Conservation (phyloP, 495 filamentous ascomycete genomes). For the Chlorociboria aeruginascens region DNA sequence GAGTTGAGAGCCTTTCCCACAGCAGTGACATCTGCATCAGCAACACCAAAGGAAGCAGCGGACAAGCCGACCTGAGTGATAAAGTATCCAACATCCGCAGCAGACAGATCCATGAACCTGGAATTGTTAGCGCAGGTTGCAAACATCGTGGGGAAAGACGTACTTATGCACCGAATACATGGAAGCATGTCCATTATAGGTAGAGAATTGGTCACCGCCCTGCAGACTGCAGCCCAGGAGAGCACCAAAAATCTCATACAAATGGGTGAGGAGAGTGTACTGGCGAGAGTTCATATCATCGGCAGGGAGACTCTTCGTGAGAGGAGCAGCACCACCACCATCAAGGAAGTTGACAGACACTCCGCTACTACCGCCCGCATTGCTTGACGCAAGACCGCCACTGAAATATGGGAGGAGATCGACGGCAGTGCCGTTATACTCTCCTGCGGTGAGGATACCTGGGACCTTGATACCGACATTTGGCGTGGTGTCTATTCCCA, state of each 20-base stretch:
- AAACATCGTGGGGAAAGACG: not conserved
- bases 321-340: constrained; percentile 36
- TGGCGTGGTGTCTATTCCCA: constrained; percentile 28
- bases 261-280: constrained; percentile 41
- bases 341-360: constrained; percentile 42
- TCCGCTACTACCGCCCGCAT: constrained; percentile 25
- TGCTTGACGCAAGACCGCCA: constrained; percentile 34
- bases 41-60: constrained; percentile 40
- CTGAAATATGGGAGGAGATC: constrained; percentile 42
- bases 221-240: constrained; percentile 37
- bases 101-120: constrained; percentile 42
- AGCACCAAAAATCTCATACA: constrained; percentile 42
- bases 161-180: constrained; percentile 40
- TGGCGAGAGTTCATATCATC: constrained; percentile 31
- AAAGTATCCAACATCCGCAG: constrained; percentile 38
- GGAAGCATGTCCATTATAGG: constrained; percentile 29
- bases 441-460: constrained; percentile 35
- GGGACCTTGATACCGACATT: constrained; percentile 33
- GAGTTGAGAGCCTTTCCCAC: constrained; percentile 28
- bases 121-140: not conserved
- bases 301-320: constrained; percentile 37
- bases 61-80: constrained; percentile 38
- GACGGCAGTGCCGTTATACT: constrained; percentile 33
- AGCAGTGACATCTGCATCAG: constrained; percentile 24
- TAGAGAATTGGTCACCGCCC: constrained; percentile 25